Evolutionary conservation across 2,329 filamentous ascomycete species (phyloP).

Genomic region (Blastomyces percursus): DNA sequence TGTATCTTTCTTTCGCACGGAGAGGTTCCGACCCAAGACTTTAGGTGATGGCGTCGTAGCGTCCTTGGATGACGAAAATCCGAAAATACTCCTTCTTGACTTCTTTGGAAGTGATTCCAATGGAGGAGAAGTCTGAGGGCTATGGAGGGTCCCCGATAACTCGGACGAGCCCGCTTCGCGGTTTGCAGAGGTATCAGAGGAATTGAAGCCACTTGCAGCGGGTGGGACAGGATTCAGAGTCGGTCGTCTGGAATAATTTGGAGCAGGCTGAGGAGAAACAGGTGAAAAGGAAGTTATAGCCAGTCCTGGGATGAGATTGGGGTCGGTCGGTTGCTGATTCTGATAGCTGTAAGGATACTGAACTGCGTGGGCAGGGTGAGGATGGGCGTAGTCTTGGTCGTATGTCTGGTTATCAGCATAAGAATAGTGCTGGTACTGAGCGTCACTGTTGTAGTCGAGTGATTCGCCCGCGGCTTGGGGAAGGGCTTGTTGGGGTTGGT

Average conservation of each 20-base stretch:
- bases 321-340: not conserved
- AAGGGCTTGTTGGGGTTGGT: not conserved
- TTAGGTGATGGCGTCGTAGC: conserved; percentile 6
- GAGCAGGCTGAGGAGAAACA: not conserved
- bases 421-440: not conserved
- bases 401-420: conserved; percentile 3
- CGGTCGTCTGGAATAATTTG: conserved; percentile 5
- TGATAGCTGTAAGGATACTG: conserved; percentile 4
- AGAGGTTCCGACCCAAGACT: conserved; percentile 19
- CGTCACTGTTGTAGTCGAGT: not conserved
- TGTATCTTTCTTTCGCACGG: conserved; percentile 19
- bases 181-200: conserved; percentile 2
- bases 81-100: conserved; percentile 18
- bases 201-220: not conserved
- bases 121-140: conserved; percentile 9
- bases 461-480: not conserved
- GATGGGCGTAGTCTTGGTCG: conserved; percentile 10
- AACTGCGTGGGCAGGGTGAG: conserved; percentile 10
- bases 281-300: not conserved
- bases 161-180: conserved; percentile 6
- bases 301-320: conserved; percentile 5
- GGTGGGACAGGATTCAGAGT: conserved; percentile 11
- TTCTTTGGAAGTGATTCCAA: conserved; percentile 14
- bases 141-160: conserved; percentile 10
- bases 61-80: conserved; percentile 14